A percentile compares a stretch with the other conserved stretches of the same genome.
These are phyloP conservation scores for Hypoxylon rickii DNA, from an alignment of 495 filamentous ascomycete genomes.

Conservation along the genomic window DNA sequence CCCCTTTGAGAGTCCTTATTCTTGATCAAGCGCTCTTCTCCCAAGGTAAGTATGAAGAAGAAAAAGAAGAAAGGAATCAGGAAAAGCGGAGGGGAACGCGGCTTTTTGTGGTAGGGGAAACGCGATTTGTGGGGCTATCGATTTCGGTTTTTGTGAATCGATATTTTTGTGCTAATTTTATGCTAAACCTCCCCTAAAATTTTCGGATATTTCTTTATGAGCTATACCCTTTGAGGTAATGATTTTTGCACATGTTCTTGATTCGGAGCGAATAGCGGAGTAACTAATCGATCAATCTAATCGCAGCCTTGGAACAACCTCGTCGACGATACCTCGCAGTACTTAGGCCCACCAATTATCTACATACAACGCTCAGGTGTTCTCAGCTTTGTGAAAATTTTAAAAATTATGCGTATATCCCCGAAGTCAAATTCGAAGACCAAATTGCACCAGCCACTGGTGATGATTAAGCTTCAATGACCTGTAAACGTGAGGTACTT, in stretches of 20 bases:
- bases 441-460: slow-evolving; percentile 3
- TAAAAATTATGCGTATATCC: too few species aligned
- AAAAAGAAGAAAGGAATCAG: slow-evolving; percentile 40
- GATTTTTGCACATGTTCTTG: too few species aligned
- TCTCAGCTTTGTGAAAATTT: too few species aligned
- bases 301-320: too few species aligned
- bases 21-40: slow-evolving; percentile 55
- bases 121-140: slow-evolving; percentile 2
- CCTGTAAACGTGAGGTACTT: too few species aligned
- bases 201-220: background rate
- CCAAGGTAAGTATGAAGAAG: slow-evolving; percentile 65
- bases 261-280: too few species aligned
- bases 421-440: background rate
- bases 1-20: slow-evolving; percentile 62
- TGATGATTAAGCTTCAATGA: slow-evolving; percentile 12
- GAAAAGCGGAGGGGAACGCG: background rate
- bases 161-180: background rate
- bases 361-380: too few species aligned
- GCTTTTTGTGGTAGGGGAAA: slow-evolving; percentile 31
- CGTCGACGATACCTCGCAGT: too few species aligned
- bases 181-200: background rate
- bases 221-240: too few species aligned
- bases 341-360: too few species aligned
- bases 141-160: slow-evolving; percentile 21
- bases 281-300: too few species aligned